A percentile compares a stretch with the other conserved stretches of the same genome.
Evolutionary conservation across 495 filamentous ascomycete species (phyloP).

Genomic region (Tuber aestivum): DNA sequence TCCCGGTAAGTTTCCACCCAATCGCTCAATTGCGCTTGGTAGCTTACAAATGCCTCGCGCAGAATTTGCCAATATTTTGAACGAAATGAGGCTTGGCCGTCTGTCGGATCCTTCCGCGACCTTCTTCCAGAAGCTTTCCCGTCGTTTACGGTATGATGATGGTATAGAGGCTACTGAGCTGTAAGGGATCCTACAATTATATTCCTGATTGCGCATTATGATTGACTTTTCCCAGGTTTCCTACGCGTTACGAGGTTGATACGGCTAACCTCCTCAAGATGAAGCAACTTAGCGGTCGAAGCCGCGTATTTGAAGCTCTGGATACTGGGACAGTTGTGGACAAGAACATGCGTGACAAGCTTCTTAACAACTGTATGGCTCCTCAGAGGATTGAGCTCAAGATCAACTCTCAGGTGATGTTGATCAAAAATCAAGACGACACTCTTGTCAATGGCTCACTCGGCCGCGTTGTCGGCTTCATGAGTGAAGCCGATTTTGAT

Average conservation of each 20-base stretch:
- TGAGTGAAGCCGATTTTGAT: conserved; percentile 74
- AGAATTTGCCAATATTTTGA: conserved; percentile 90
- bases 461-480: conserved; percentile 77
- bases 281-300: conserved; percentile 60
- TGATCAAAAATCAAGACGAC: conserved; percentile 99
- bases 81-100: conserved; percentile 89
- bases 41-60: conserved; percentile 32
- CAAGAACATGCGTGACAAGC: conserved; percentile 59
- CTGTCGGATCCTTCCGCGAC: conserved; percentile 62
- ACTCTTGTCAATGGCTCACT: conserved; percentile 88
- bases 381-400: conserved; percentile 71
- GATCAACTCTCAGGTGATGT: conserved; percentile 91
- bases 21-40: conserved; percentile 12
- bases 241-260: conserved; percentile 85
- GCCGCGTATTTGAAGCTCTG: conserved; percentile 59
- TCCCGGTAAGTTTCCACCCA: conserved; percentile 53
- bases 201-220: conserved; percentile 39
- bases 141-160: conserved; percentile 66
- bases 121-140: conserved; percentile 63
- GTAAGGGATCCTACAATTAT: conserved; percentile 46
- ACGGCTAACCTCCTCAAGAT: conserved; percentile 72
- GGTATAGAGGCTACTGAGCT: conserved; percentile 83
- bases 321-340: conserved; percentile 75
- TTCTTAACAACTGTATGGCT: conserved; percentile 88
- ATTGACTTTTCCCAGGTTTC: conserved; percentile 53